phyloP scores from a whole-genome alignment of 73 alveolate species.

The Paramecium sonneborni region DNA sequence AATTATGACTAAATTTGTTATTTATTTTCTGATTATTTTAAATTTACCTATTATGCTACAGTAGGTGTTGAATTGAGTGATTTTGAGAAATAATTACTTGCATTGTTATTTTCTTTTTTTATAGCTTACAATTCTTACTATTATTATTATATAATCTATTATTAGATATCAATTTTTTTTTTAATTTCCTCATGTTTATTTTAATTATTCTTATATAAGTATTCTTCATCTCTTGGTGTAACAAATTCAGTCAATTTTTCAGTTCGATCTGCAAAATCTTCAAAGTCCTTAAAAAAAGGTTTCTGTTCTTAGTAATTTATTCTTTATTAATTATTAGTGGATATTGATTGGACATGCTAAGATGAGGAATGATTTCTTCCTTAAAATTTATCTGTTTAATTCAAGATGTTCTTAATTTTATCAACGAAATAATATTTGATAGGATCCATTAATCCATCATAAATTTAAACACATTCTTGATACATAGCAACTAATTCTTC shows the following conservation, averaged over 20 bases:
- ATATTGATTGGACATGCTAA: neutral
- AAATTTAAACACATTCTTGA: constrained; percentile 38
- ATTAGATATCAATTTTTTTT: neutral
- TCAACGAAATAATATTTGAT: constrained; percentile 40
- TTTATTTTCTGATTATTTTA: neutral
- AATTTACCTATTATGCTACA: neutral
- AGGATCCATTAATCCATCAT: constrained; percentile 40
- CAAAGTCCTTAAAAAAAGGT: neutral
- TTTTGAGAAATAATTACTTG: neutral
- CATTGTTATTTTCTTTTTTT: neutral
- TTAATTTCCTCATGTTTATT: neutral
- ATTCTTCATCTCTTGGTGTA: constrained; percentile 8
- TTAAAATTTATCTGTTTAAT: neutral
- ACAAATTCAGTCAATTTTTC: constrained; percentile 1
- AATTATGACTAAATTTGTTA: neutral
- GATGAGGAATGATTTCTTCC: neutral
- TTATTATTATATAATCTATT: neutral
- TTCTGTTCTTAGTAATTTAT: neutral
- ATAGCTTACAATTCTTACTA: neutral
- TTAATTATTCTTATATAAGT: neutral
- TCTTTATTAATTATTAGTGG: neutral
- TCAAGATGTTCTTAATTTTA: neutral
- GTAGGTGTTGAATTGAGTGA: neutral
- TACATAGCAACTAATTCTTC: constrained; percentile 24
- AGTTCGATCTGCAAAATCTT: neutral